phyloP scores from a whole-genome alignment of 73 alveolate genomes.

The Uronychia setigera region DNA sequence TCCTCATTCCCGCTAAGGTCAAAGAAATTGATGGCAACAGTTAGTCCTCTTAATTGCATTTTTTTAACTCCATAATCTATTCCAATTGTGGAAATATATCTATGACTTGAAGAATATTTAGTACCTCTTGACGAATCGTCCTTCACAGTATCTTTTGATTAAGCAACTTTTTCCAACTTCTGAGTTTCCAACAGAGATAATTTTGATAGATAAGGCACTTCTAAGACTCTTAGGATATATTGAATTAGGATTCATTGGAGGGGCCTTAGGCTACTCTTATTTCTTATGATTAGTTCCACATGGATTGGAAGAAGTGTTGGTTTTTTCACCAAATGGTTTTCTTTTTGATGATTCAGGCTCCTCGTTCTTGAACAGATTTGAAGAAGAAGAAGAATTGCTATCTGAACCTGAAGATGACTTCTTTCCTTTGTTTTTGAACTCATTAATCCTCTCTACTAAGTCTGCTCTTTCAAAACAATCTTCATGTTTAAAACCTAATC shows the following conservation, averaged over 20 bases:
- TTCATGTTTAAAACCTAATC: slow-evolving; percentile 79
- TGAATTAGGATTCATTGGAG: too few species aligned
- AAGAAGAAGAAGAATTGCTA: slow-evolving; percentile 3
- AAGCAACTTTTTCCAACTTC: slow-evolving; percentile 97
- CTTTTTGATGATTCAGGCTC: slow-evolving; percentile 5
- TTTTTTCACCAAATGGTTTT: not conserved
- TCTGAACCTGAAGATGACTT: not conserved
- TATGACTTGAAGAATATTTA: too few species aligned
- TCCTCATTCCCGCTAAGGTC: slow-evolving; percentile 97
- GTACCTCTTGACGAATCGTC: slow-evolving; percentile 90
- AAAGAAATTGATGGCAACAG: slow-evolving; percentile 91
- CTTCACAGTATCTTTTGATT: slow-evolving; percentile 99
- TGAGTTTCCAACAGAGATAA: slow-evolving; percentile 95
- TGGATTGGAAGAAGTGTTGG: too few species aligned
- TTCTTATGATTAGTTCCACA: too few species aligned
- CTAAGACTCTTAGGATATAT: too few species aligned
- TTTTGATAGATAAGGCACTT: slow-evolving; percentile 70
- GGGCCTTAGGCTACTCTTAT: too few species aligned
- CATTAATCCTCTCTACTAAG: slow-evolving; percentile 50
- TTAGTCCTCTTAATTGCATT: slow-evolving; percentile 80
- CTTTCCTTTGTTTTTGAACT: slow-evolving; percentile 36
- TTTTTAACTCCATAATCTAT: slow-evolving; percentile 99
- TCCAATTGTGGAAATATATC: slow-evolving; percentile 99
- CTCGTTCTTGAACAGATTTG: not conserved
- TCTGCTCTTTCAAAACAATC: slow-evolving; percentile 87